These are phyloP conservation scores for Marchantia polymorpha DNA, from an alignment of 225 moss, liverwort and hornwort genomes.

Conservation along the genomic window DNA sequence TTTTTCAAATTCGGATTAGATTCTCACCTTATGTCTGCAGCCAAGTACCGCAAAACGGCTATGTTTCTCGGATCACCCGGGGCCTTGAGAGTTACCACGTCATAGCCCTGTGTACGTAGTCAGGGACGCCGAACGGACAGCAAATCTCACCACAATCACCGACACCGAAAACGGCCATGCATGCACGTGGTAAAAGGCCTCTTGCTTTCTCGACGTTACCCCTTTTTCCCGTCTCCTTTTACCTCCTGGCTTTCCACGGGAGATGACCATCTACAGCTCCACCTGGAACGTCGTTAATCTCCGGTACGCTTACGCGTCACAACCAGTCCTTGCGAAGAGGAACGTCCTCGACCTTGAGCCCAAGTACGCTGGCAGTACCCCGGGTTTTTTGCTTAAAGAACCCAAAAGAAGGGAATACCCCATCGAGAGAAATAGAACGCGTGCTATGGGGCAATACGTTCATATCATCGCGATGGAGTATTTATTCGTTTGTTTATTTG, in stretches of 20 bases:
- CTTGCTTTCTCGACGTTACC: background rate
- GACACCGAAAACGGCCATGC: conserved; percentile 16
- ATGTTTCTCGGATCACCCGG: background rate
- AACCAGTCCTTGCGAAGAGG: background rate
- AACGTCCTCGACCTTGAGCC: too few relatives aligned
- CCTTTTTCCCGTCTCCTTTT: background rate
- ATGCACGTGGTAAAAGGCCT: background rate
- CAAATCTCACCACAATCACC: background rate
- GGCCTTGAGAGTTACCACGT: background rate
- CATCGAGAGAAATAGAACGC: too few relatives aligned
- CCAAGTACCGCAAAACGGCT: background rate
- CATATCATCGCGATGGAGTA: too few relatives aligned
- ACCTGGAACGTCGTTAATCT: background rate
- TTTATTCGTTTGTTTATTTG: too few relatives aligned
- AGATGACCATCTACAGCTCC: background rate
- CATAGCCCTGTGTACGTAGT: background rate
- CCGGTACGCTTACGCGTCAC: background rate
- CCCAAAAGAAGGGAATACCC: too few relatives aligned
- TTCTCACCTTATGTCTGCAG: background rate
- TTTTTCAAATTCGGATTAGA: background rate
- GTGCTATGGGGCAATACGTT: too few relatives aligned
- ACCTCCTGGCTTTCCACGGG: background rate
- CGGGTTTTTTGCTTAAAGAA: background rate
- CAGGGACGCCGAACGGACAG: background rate
- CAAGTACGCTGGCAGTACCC: too few relatives aligned